Evolutionary conservation across 805 yeast species (phyloP).

Genomic region (Wickerhamiella parazyma): DNA sequence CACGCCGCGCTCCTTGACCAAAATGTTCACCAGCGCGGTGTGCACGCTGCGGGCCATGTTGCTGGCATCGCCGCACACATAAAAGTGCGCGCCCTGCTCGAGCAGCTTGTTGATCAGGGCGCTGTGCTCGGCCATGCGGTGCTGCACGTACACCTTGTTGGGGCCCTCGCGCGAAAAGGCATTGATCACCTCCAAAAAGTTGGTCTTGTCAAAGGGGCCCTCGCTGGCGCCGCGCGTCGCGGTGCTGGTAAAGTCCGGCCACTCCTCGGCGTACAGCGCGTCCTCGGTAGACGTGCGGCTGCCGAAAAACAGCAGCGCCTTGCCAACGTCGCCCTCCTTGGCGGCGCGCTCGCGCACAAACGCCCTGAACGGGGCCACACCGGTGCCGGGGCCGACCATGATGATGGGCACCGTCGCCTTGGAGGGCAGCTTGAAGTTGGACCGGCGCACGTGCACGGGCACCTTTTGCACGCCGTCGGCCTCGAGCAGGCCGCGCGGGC

Average conservation of each 20-base stretch:
- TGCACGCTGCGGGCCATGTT: slow-evolving; percentile 94
- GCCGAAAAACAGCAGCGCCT: slow-evolving; percentile 70
- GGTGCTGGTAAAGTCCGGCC: slow-evolving; percentile 46
- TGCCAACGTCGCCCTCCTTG: slow-evolving; percentile 47
- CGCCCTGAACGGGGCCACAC: slow-evolving; percentile 97
- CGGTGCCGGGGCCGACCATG: slow-evolving; percentile 96
- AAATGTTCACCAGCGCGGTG: slow-evolving; percentile 46
- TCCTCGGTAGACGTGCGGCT: slow-evolving; percentile 72
- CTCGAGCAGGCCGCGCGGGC: slow-evolving; percentile 48
- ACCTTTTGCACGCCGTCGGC: slow-evolving; percentile 30
- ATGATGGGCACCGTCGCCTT: slow-evolving; percentile 74
- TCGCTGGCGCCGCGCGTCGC: slow-evolving; percentile 12
- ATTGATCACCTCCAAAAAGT: slow-evolving; percentile 42
- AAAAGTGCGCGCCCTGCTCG: slow-evolving; percentile 64
- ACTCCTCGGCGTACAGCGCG: slow-evolving; percentile 76
- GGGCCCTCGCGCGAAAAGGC: slow-evolving; percentile 74
- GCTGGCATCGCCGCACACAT: slow-evolving; percentile 95
- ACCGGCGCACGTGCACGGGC: slow-evolving; percentile 88
- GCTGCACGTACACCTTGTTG: slow-evolving; percentile 72
- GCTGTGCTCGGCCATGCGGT: slow-evolving; percentile 41
- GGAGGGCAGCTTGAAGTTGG: slow-evolving; percentile 85
- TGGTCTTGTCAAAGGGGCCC: slow-evolving; percentile 12
- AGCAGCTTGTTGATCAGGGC: slow-evolving; percentile 40
- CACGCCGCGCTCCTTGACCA: slow-evolving; percentile 50
- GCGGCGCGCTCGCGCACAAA: slow-evolving; percentile 77